Percentiles rank a stretch among this genome's conserved stretches.
These are phyloP conservation scores for Suillus americanus DNA, from an alignment of 768 basidiomycete species.

Conservation along the genomic window DNA sequence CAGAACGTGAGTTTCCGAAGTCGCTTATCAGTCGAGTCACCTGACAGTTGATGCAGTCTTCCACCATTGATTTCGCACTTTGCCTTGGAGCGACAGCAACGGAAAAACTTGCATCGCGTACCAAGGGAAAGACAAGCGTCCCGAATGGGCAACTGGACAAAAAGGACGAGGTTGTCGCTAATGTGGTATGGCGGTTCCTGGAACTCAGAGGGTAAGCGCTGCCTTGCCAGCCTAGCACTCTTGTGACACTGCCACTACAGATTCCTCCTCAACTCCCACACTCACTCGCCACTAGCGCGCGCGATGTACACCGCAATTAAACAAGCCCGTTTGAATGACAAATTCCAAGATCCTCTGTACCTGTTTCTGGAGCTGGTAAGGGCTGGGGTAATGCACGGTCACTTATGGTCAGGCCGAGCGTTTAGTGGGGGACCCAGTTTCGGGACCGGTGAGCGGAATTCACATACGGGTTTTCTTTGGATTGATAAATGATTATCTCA, in stretches of 20 bases:
- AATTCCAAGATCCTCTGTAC: constrained; percentile 96
- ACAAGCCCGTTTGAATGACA: constrained; percentile 85
- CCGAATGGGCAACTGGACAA: constrained; percentile 70
- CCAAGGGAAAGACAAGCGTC: constrained; percentile 61
- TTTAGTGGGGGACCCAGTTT: constrained; percentile 96
- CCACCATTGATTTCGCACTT: constrained; percentile 94
- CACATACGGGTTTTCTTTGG: constrained; percentile 26
- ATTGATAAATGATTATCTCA: constrained; percentile 23
- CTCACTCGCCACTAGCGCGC: constrained; percentile 85
- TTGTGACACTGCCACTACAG: constrained; percentile 39
- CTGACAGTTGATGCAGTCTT: constrained; percentile 57
- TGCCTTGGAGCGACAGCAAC: constrained; percentile 89
- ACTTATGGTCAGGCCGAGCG: constrained; percentile 82
- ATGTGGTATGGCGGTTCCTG: constrained; percentile 97
- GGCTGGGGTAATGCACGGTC: constrained; percentile 96
- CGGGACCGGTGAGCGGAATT: constrained; percentile 67
- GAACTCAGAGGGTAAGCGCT: constrained; percentile 81
- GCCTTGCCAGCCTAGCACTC: constrained; percentile 6
- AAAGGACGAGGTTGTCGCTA: constrained; percentile 98
- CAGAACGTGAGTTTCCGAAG: constrained; percentile 76
- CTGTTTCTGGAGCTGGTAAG: constrained; percentile 93
- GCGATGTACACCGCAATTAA: constrained; percentile 87
- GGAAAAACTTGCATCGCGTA: constrained; percentile 79
- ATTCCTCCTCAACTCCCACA: constrained; percentile 86
- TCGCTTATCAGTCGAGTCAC: constrained; percentile 24